Evolutionary conservation across 2,329 filamentous ascomycete species (phyloP), one percentile per base, ranked within the genome.

Genomic region (Colletotrichum coccodes): DNA sequence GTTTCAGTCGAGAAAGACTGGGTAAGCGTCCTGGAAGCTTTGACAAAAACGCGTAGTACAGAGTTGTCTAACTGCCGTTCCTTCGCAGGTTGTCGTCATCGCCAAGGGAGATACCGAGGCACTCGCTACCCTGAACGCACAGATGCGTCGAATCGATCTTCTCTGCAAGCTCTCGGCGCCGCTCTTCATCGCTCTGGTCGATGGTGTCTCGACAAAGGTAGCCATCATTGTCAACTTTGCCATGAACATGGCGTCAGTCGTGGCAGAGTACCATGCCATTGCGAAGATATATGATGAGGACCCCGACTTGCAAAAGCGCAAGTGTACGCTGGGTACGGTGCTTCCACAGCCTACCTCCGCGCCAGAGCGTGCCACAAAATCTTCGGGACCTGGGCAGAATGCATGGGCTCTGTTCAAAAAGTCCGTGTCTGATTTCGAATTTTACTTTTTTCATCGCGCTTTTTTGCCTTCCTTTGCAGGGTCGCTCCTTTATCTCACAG

Each of bases 1-100:
- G 87, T 94, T 1, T 83, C 92, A 0, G 85, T 94, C 0, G 92
- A 94, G 76, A 83, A 89, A 73, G 92, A 94, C 73, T 94, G 92
- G 91, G 85, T 89, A 71, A 21, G 74, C n/a, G n/a, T n/a, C n/a
- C n/a, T n/a, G n/a, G n/a, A n/a, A n/a, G n/a, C n/a, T 64, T 11
- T 1, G 2, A 4, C 9, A 5, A 6, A 7, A 4, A 9, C 12
- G 16, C 21, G 3, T 5, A 6, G 1, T 8, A 4, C 1, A 38
- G 4, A 52, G 3, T 2, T 9, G 6, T 26, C 32, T 57, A 28
- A 49, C n/a, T 26, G 1, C 42, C 2, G 12, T 14, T 1, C 9
- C 11, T 34, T 2, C 1, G 12, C 26, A 78, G 44, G 81, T 89
- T 4, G 83, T 89, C 0, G 80, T 88, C 8, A 65, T 76, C 0